Evolutionary conservation across 345 rosid genomes (phyloP), one percentile per base, ranked within the genome.

Genomic region (Cochlearia excelsa): DNA sequence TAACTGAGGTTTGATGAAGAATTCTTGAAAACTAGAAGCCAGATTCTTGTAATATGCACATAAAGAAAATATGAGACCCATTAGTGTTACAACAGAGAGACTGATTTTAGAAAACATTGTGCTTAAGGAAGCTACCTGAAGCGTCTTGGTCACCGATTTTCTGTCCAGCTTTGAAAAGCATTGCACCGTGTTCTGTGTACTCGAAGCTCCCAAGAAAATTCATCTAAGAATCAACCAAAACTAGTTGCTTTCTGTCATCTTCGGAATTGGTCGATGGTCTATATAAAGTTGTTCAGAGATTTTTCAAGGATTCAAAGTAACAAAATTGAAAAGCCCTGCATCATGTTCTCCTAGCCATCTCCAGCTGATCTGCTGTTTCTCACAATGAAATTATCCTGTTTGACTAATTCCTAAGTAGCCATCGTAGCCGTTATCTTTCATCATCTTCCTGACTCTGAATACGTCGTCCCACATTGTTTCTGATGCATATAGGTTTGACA

Each of bases 401-500:
- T 69, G 81, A 74, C 93, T 87, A 74, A 77, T 70, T 63, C 97
- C 97, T 11, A 81, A 61, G 59, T 75, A 78, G 40, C 97, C 93
- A 78, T 85, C 95, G 1, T 88, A 85, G 58, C 88, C 93, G 9
- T 48, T 59, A 60, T 77, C 81, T 70, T 72, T 80, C 95, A 90
- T 84, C 80, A 87, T 79, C 69, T 69, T 65, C 79, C 97, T 80
- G 66, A 85, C 81, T 72, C 81, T 73, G 26, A 69, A 81, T 26
- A 81, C 93, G 37, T 87, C 88, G 6, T 79, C 88, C 95, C 90
- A 90, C 79, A 83, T 85, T 61, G 57, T 81, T 61, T 70, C 61
- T 29, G 78, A 68, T 43, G 97, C 97, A 68, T 87, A 90, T 23
- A 90, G 79, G 76, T 90, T 90, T 9, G 97, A 90, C 95, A 90